Base-by-base conservation (phyloP, 148 eudicot genomes). In the Nepenthes mirabilis region DNA sequence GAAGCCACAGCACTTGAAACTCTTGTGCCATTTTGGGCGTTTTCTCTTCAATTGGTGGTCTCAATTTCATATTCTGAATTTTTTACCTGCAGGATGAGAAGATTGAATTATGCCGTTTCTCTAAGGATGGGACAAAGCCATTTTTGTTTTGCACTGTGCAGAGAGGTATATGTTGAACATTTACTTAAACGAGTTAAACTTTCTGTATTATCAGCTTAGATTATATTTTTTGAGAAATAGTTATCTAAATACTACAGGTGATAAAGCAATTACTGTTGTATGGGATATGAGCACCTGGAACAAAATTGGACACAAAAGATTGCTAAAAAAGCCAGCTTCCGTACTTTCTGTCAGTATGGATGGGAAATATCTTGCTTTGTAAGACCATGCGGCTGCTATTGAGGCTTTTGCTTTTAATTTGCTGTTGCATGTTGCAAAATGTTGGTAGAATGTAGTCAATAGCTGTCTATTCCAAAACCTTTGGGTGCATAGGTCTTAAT, bases 211-310 rank as follows among this genome's bases (percentile, higher is more conserved):
- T 12, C 52, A 11, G 11, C 11, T 45, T 6, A 10, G 52, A 10
- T 49, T 49, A 2, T n/a, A 6, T 45, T 11, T 49, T 49, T 6
- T 49, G 14, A 49, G 14, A 49, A 10, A 49, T 23, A 49, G n/a
- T 12, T 2, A 5, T 49, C 52, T 32, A 34, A 32, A 34, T 75
- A 13, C 52, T 5, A 68, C 84, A 74, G 96, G 86, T 70, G 68
- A 75, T 61, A 86, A 74, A 64, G 60, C 90, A 56, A 56, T 86
- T 43, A 84, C 82, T 66, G 78, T 60, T 56, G 99, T 94, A 57
- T 94, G 89, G 89, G 99, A 94, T 76, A 94, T 94, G 43, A 86
- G 95, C 77, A 79, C 87, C 23, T 94, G 99, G 99, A 78, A 84
- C 10, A 86, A 71, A 75, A 83, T 94, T 76, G 99, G 99, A 12